A percentile compares a stretch with the other conserved stretches of the same genome.
Conservation (phyloP, 2,329 filamentous ascomycete species). For the Penicillium sp. region DNA sequence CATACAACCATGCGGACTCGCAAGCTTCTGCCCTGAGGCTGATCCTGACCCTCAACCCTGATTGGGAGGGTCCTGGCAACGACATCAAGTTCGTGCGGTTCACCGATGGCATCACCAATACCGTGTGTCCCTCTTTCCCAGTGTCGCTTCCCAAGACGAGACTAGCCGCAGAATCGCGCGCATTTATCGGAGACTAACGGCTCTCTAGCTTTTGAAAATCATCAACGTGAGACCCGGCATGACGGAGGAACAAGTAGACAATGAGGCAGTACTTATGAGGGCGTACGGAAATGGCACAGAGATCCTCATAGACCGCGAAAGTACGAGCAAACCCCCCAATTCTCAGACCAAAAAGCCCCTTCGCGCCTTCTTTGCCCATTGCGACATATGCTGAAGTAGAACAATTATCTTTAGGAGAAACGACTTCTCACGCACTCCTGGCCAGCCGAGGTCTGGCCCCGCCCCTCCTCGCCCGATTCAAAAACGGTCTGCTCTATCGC, state of each 20-base stretch:
- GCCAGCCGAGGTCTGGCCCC: constrained; percentile 82
- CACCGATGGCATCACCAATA: constrained; percentile 98
- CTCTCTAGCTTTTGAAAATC: constrained; percentile 51
- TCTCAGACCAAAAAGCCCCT: neutral
- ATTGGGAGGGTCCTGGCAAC: constrained; percentile 74
- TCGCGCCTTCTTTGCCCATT: constrained; percentile 28
- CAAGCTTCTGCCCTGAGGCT: constrained; percentile 76
- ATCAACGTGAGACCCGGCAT: constrained; percentile 58
- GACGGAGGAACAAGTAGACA: constrained; percentile 74
- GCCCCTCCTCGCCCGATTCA: constrained; percentile 82
- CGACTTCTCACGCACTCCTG: constrained; percentile 75
- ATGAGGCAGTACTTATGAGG: constrained; percentile 80
- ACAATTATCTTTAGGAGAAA: constrained; percentile 52
- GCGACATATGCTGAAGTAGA: constrained; percentile 38
- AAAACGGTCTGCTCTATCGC: constrained; percentile 93
- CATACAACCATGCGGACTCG: constrained; percentile 74
- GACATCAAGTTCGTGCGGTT: constrained; percentile 84
- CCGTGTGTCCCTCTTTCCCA: constrained; percentile 50
- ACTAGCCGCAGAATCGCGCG: neutral
- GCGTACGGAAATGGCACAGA: constrained; percentile 95
- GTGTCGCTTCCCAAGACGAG: neutral
- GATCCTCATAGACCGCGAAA: constrained; percentile 90
- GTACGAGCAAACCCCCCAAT: constrained; percentile 52
- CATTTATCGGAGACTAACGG: neutral
- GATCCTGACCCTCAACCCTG: constrained; percentile 74